These are phyloP conservation scores for Jacaranda mimosifolia DNA, from an alignment of 257 asterid genomes.

Conservation along the genomic window DNA sequence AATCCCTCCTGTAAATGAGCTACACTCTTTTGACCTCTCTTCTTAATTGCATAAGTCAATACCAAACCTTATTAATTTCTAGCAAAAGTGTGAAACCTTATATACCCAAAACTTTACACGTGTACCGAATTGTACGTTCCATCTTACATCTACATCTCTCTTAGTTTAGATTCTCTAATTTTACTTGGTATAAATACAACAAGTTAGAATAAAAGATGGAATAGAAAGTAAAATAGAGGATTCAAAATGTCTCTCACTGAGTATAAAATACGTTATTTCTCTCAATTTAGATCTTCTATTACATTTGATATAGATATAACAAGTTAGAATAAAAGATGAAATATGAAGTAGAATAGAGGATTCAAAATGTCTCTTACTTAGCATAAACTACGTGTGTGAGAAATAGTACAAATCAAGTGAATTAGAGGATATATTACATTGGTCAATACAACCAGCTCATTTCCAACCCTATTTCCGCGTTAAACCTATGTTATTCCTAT, in stretches of 20 bases:
- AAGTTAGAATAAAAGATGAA: no score
- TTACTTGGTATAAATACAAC: no score
- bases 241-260: no score
- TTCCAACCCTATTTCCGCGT: constrained; percentile 46
- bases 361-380: no score
- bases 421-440: not conserved
- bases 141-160: not conserved
- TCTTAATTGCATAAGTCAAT: constrained; percentile 16
- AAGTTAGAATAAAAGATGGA: no score
- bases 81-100: not conserved
- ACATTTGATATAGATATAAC: no score
- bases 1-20: constrained; percentile 45
- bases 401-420: not conserved
- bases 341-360: no score
- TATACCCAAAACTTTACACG: not conserved
- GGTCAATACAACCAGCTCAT: constrained; percentile 41
- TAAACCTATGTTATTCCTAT: constrained; percentile 27
- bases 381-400: not conserved
- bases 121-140: not conserved
- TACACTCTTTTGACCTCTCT: constrained; percentile 37
- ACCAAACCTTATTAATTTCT: constrained; percentile 17
- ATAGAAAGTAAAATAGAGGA: no score
- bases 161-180: no score
- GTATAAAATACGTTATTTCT: no score
- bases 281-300: no score